phyloP scores from a whole-genome alignment of 2,329 filamentous ascomycete species.

The Teratosphaeria nubilosa region DNA sequence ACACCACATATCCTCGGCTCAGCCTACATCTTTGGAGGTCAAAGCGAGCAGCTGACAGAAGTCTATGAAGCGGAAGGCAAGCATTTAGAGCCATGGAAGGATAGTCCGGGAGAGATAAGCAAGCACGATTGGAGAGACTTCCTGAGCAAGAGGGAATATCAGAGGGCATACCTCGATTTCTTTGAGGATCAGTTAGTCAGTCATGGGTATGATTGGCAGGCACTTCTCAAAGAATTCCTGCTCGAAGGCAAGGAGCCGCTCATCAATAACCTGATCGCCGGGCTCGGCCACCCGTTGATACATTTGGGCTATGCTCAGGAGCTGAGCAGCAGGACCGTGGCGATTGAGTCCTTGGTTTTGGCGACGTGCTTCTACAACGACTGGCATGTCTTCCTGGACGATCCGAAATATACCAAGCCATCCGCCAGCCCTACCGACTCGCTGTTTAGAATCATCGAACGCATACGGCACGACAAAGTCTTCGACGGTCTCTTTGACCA shows the following conservation, averaged over 20 bases:
- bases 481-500: constrained; percentile 57
- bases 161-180: constrained; percentile 86
- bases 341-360: constrained; percentile 76
- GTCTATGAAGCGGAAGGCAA: constrained; percentile 72
- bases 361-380: constrained; percentile 49
- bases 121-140: constrained; percentile 79
- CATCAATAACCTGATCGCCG: constrained; percentile 68
- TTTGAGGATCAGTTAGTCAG: constrained; percentile 82
- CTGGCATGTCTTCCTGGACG: constrained; percentile 56
- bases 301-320: constrained; percentile 93
- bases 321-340: constrained; percentile 71
- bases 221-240: constrained; percentile 64
- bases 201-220: constrained; percentile 74
- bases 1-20: constrained; percentile 72
- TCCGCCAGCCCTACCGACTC: constrained; percentile 50
- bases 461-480: constrained; percentile 56
- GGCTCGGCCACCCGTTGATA: constrained; percentile 82
- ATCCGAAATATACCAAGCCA: constrained; percentile 58
- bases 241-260: constrained; percentile 66
- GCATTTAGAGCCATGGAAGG: constrained; percentile 66
- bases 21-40: constrained; percentile 74
- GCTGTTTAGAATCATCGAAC: constrained; percentile 60
- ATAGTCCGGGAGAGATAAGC: constrained; percentile 75
- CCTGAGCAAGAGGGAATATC: constrained; percentile 62
- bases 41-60: constrained; percentile 59